Evolutionary conservation across 176 grass and related monocot species (phyloP), one percentile per base, ranked within the genome.

Genomic region (Poa annua): DNA sequence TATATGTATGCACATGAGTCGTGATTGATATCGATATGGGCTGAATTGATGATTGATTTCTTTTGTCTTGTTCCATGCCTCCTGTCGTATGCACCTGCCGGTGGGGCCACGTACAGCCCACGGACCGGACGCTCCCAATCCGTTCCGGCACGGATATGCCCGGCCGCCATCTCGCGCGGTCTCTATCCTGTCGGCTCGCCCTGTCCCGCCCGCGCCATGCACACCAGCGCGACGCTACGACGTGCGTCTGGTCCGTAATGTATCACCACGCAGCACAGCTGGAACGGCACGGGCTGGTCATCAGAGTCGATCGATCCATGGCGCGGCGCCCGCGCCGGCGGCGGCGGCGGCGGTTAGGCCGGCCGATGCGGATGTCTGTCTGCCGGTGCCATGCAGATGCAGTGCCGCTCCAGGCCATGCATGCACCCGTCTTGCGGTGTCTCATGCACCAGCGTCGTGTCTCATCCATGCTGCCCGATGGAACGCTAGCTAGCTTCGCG

Each of bases 31-130:
- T 68, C 4, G 15, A 64, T 64, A 68, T 72, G 69, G 69, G 42
- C 41, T 8, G 42, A 48, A 72, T 16, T 16, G 41, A 72, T 48
- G 41, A 26, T 72, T 25, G 39, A 47, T 41, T 32, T 53, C 17
- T 14, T 14, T 56, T 47, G n/a, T 41, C 55, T 56, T 45, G 22
- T 52, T 67, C 74, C 74, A 62, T 82, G 50, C 73, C 73, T 7
- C 13, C 32, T 13, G 7, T n/a, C 6, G 19, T 52, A 51, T 39
- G 67, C 34, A 68, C 64, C 81, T 36, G 81, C 25, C 68, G 39
- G 19, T 20, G 74, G 81, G 81, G 8, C 80, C 80, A 78, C 64
- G 32, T 42, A 65, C 68, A 70, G 80, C 75, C 80, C 81, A 88
- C 48, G 86, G 81, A 88, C 47, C 81, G 56, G 47, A 84, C 75